phyloP scores from a whole-genome alignment of 2,329 filamentous ascomycete species.

The Aspergillus sp. region DNA sequence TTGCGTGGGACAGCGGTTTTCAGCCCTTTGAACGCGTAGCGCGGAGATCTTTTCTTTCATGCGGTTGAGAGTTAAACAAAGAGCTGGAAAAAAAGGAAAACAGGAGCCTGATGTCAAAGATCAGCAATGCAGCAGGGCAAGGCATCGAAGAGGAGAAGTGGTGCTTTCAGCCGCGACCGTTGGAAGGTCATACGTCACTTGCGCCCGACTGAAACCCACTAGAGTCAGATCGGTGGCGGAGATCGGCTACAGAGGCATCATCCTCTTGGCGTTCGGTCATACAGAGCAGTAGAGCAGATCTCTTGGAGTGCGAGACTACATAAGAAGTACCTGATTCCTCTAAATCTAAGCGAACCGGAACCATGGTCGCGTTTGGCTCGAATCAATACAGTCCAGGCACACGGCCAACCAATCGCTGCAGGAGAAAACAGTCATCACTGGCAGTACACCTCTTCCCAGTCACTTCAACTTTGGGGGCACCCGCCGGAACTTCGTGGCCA shows the following conservation, averaged over 20 bases:
- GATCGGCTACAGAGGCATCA: background rate
- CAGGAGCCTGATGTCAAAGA: background rate
- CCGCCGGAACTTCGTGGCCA: background rate
- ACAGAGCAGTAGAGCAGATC: background rate
- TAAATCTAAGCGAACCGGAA: background rate
- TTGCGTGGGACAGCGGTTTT: slow-evolving; percentile 2
- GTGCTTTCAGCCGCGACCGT: slow-evolving; percentile 19
- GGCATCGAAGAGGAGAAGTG: slow-evolving; percentile 1
- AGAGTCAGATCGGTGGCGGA: slow-evolving; percentile 9
- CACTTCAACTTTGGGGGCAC: no score
- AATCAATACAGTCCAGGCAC: background rate
- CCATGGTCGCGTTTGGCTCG: background rate
- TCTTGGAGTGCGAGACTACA: background rate
- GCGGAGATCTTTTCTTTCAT: background rate
- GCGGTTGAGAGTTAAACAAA: background rate
- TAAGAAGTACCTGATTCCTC: background rate
- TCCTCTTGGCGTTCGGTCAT: background rate
- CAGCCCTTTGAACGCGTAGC: background rate
- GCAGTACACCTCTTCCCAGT: no score
- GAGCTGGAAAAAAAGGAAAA: slow-evolving; percentile 1
- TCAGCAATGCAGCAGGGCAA: slow-evolving; percentile 7
- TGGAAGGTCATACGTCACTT: slow-evolving; percentile 17
- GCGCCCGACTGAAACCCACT: slow-evolving; percentile 4
- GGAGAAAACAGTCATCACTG: background rate
- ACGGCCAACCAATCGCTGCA: background rate